These are phyloP conservation scores for Calonectria henricotiae DNA, from an alignment of 2,329 filamentous ascomycete species.

Conservation along the genomic window DNA sequence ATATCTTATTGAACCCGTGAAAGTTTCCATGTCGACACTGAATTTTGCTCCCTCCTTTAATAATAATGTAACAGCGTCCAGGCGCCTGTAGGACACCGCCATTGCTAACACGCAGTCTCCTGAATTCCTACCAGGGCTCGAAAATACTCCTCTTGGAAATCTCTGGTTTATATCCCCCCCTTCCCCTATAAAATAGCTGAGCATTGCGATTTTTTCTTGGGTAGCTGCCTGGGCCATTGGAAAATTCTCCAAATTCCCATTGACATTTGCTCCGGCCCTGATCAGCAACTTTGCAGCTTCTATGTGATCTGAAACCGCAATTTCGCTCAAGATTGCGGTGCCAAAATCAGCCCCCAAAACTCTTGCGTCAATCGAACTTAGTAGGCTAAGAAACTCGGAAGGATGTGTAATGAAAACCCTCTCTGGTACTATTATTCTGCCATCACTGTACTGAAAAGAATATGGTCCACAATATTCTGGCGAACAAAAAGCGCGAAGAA, in stretches of 20 bases:
- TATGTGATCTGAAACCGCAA: not conserved
- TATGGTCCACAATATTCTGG: not conserved
- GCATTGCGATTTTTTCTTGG: not conserved
- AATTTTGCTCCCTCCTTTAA: not conserved
- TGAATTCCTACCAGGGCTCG: fast-evolving
- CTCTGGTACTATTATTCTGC: not conserved
- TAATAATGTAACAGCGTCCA: not conserved
- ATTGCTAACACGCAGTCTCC: not conserved
- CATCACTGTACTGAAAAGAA: not conserved
- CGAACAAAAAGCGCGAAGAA: not conserved
- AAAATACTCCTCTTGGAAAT: not conserved
- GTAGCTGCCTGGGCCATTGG: not conserved
- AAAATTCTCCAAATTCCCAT: not conserved
- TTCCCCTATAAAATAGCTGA: not conserved
- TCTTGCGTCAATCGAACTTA: not conserved
- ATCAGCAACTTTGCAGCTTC: not conserved
- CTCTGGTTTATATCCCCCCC: not conserved
- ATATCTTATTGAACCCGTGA: too few species aligned
- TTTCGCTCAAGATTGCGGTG: not conserved
- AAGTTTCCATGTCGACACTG: not conserved
- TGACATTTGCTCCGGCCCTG: not conserved
- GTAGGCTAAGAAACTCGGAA: not conserved
- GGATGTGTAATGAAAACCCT: not conserved
- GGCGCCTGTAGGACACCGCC: not conserved
- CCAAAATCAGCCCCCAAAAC: not conserved